These are phyloP conservation scores for Colletotrichum sojae DNA, from an alignment of 2,329 filamentous ascomycete species.

Conservation along the genomic window DNA sequence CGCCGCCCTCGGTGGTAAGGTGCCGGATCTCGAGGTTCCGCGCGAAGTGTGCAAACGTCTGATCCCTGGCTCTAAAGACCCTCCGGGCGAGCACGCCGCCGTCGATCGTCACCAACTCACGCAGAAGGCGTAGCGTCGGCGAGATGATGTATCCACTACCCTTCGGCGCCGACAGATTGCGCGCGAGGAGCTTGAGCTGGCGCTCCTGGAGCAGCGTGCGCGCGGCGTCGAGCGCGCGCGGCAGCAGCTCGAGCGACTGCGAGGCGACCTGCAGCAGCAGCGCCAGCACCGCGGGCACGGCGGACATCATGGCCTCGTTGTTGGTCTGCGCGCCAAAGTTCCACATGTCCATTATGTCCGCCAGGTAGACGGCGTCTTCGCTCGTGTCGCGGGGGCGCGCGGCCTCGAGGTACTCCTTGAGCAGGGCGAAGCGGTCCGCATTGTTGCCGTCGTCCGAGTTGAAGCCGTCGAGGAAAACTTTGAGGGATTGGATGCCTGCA, in stretches of 20 bases:
- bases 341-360: conserved; percentile 91
- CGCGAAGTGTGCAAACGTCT: conserved; percentile 84
- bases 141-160: conserved; percentile 91
- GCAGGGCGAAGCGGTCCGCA: conserved; percentile 68
- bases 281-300: conserved; percentile 84
- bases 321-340: conserved; percentile 84
- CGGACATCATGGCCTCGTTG: conserved; percentile 85
- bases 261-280: conserved; percentile 86
- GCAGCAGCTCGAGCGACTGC: conserved; percentile 78
- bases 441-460: conserved; percentile 64
- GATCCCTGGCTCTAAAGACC: conserved; percentile 83
- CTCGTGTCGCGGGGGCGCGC: conserved; percentile 62
- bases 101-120: conserved; percentile 88
- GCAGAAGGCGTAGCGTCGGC: conserved; percentile 86
- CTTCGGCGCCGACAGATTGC: conserved; percentile 84
- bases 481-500: conserved; percentile 77
- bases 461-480: conserved; percentile 78
- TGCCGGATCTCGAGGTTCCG: conserved; percentile 83
- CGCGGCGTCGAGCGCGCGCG: conserved; percentile 83
- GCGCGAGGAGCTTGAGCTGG: conserved; percentile 84
- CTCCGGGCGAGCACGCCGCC: conserved; percentile 84
- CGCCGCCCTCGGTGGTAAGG: conserved; percentile 61
- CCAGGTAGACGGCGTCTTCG: conserved; percentile 73
- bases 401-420: conserved; percentile 77
- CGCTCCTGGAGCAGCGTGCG: conserved; percentile 85